phyloP scores from a whole-genome alignment of 805 yeast genomes.

The Pichia cephalocereana region DNA sequence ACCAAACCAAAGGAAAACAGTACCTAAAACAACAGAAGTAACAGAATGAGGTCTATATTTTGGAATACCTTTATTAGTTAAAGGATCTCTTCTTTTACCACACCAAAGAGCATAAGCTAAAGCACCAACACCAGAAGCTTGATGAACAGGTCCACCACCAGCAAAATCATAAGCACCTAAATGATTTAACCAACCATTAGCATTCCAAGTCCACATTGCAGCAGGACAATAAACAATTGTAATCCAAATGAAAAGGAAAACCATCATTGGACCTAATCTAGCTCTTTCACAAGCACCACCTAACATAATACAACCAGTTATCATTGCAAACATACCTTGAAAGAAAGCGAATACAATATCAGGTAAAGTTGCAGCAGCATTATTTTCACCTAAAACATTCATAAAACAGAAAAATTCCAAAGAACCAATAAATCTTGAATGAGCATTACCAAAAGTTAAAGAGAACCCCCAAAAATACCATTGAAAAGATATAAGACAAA shows the following conservation, averaged over 20 bases:
- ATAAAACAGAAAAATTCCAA: slow-evolving; percentile 72
- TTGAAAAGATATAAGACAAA: slow-evolving; percentile 75
- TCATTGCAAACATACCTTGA: slow-evolving; percentile 96
- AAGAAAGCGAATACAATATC: slow-evolving; percentile 83
- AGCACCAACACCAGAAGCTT: slow-evolving; percentile 90
- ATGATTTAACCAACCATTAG: slow-evolving; percentile 76
- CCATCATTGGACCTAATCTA: slow-evolving; percentile 92
- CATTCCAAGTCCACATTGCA: slow-evolving; percentile 98
- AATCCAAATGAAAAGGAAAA: slow-evolving; percentile 87
- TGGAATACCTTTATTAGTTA: slow-evolving; percentile 61
- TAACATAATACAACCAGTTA: slow-evolving; percentile 86
- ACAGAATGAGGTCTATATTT: slow-evolving; percentile 93
- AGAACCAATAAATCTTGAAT: slow-evolving; percentile 67
- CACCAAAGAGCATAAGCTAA: slow-evolving; percentile 84
- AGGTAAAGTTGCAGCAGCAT: slow-evolving; percentile 63
- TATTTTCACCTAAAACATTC: slow-evolving; percentile 75
- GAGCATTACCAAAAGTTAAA: slow-evolving; percentile 51
- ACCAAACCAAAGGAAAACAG: slow-evolving; percentile 94
- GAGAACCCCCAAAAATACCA: slow-evolving; percentile 99
- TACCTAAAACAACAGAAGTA: slow-evolving; percentile 82
- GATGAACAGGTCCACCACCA: slow-evolving; percentile 98
- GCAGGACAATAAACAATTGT: slow-evolving; percentile 93
- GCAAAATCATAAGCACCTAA: slow-evolving; percentile 93
- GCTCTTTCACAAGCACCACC: slow-evolving; percentile 99
- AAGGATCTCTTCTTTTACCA: slow-evolving; percentile 87